Base-by-base conservation (phyloP, 345 rosid species). In the Toxicodendron radicans region DNA sequence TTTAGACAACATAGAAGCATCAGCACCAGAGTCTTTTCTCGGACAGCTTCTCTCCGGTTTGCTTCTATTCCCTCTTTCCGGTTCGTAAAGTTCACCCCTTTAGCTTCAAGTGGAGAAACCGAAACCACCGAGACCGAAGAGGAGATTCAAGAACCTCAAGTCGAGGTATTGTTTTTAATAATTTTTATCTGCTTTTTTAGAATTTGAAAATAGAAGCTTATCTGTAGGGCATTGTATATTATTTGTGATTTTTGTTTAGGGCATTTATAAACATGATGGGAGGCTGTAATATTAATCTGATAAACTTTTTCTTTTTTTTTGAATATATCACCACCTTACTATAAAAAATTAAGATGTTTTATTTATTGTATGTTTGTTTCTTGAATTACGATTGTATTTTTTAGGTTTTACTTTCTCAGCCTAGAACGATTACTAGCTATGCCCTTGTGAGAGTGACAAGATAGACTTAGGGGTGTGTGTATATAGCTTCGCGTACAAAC, bases 101-200 rank as follows among this genome's bases (percentile, higher is more conserved):
- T 86, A 45, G 85, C 92, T 80, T 83, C 95, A 5, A 57, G 78
- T 48, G 92, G 93, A 20, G 98, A 93, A 64, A 76, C 91, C 0
- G 93, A 88, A 70, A 85, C 91, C 35, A 72, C 85, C 24, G 83
- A 83, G 76, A 77, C 89, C 2, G 79, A 85, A 78, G 81, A 83
- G 81, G 76, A 78, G 62, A 79, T 83, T 63, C 78, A 70, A 75
- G 92, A 93, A 74, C 81, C 87, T 27, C 83, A 86, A 84, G 64
- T 85, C 38, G 85, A 87, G 96, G 97, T 94, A 84, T 64, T 7
- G 60, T 75, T 79, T 51, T 51, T 4, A 46, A 9, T 46, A 46
- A 8, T 46, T 46, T 46, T 46, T 9, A 46, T 46, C 12, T 46
- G 6, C 38, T 3, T 0, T 2, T 51, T 51, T 51, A 13, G n/a